These are phyloP conservation scores for Coemansia reversa DNA, from an alignment of 192 early-diverging fungal genomes.

Conservation along the genomic window DNA sequence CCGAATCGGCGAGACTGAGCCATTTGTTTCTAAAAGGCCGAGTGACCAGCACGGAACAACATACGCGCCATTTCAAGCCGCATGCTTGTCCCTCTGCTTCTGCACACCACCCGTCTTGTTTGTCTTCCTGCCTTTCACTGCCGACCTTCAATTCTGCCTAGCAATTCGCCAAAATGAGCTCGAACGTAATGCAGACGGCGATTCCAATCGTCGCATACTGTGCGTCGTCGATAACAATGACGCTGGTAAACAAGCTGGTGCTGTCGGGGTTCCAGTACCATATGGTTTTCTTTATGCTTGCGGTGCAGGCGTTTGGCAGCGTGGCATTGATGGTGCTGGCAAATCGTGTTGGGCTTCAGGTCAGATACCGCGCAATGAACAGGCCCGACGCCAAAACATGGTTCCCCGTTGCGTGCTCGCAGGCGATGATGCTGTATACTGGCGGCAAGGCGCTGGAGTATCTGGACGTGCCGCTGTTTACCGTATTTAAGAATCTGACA, in stretches of 20 bases:
- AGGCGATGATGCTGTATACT: conserved; percentile 96
- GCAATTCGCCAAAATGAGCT: conserved; percentile 26
- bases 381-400: conserved; percentile 66
- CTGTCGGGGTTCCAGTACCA: conserved; percentile 78
- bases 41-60: neutral
- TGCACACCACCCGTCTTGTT: conserved; percentile 5
- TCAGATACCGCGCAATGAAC: conserved; percentile 67
- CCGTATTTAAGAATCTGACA: conserved; percentile 98
- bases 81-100: neutral
- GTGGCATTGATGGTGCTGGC: conserved; percentile 59
- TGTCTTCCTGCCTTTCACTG: neutral
- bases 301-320: conserved; percentile 69
- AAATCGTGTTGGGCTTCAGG: conserved; percentile 57
- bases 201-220: conserved; percentile 87
- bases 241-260: conserved; percentile 86
- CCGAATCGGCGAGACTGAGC: neutral
- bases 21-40: neutral
- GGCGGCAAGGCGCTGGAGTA: conserved; percentile 92
- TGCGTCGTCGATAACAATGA: conserved; percentile 84
- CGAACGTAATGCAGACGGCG: conserved; percentile 43
- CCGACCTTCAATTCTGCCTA: neutral
- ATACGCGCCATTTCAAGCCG: neutral
- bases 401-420: conserved; percentile 81
- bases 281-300: conserved; percentile 81
- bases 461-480: conserved; percentile 91